A percentile compares a stretch with the other conserved stretches of the same genome.
Conservation (phyloP, 164 flowering plant genomes). For the Dillenia suffruticosa region DNA sequence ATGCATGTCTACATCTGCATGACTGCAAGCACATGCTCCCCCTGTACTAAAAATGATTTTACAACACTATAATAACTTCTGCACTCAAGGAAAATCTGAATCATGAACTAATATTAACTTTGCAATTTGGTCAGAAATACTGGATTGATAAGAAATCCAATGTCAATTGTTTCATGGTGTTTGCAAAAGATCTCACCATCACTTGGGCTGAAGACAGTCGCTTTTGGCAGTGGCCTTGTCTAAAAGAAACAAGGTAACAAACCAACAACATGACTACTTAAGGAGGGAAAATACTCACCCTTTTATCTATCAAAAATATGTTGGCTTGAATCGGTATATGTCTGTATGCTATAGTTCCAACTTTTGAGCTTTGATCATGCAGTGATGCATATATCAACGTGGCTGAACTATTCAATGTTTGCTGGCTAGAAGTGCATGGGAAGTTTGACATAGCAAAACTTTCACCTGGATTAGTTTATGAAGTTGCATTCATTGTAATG, state of each 20-base stretch:
- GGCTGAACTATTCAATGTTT: constrained; percentile 55
- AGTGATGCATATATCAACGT: constrained; percentile 37
- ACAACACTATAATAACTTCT: not conserved
- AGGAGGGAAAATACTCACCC: not conserved
- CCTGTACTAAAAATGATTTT: too few species aligned
- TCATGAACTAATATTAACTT: not conserved
- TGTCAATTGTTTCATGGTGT: constrained; percentile 57
- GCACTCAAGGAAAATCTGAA: not conserved
- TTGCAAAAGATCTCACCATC: constrained; percentile 54
- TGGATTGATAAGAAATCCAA: constrained; percentile 50
- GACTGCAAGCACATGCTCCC: too few species aligned
- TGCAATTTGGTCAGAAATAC: constrained; percentile 33
- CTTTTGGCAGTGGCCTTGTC: constrained; percentile 50
- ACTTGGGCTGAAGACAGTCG: constrained; percentile 57
- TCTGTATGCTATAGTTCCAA: not conserved
- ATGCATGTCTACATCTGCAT: too few species aligned
- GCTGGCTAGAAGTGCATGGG: constrained; percentile 78
- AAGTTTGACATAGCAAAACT: constrained; percentile 40
- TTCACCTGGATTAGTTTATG: constrained; percentile 40
- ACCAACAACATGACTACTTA: too few species aligned
- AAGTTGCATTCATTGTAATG: constrained; percentile 50
- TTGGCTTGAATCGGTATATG: too few species aligned
- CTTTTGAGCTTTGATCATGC: constrained; percentile 10
- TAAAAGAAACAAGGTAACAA: constrained; percentile 27
- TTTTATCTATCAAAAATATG: not conserved